A percentile compares a stretch with the other conserved stretches of the same genome.
Conservation (phyloP, 1,284 basidiomycete genomes). For the Trichosporon coremiiforme region DNA sequence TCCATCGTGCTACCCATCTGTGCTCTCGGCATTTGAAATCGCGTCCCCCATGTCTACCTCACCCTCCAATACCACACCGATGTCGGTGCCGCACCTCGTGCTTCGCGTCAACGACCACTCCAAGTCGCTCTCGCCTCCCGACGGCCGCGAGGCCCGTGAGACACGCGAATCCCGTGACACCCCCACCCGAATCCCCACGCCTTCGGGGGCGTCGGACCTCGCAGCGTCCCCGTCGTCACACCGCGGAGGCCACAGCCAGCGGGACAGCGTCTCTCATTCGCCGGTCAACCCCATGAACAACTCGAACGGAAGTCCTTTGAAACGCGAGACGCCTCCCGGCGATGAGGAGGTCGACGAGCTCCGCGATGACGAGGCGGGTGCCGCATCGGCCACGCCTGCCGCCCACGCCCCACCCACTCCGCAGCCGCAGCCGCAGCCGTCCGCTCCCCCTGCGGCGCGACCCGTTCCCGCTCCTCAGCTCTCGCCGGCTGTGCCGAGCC, state of each 20-base stretch:
- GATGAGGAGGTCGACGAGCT: constrained; percentile 38
- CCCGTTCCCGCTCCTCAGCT: constrained; percentile 12
- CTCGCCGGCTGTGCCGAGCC: constrained; percentile 25
- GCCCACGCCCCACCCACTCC: constrained; percentile 1
- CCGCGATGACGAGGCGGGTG: constrained; percentile 29
- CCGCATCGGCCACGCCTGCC: constrained; percentile 15
- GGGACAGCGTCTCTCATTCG: constrained; percentile 15
- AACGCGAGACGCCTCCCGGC: constrained; percentile 22
- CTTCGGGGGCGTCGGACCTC: constrained; percentile 13
- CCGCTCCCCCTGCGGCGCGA: constrained; percentile 14
- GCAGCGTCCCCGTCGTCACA: constrained; percentile 10
- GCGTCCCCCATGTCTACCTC: constrained; percentile 25
- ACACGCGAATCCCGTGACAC: constrained; percentile 15
- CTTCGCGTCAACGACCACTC: constrained; percentile 28
- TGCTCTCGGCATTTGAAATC: not conserved
- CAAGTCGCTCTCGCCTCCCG: constrained; percentile 15
- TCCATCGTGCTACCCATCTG: not conserved
- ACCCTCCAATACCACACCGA: constrained; percentile 21
- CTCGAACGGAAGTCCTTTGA: constrained; percentile 8
- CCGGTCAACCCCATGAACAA: constrained; percentile 11
- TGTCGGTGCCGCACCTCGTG: constrained; percentile 31
- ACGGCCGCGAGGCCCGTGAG: constrained; percentile 10
- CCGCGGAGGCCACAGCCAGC: constrained; percentile 13
- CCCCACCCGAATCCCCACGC: constrained; percentile 13
- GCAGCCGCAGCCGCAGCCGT: constrained; percentile 19